These are phyloP conservation scores for Fraxinus anomala DNA, from an alignment of 257 asterid genomes.

Conservation along the genomic window DNA sequence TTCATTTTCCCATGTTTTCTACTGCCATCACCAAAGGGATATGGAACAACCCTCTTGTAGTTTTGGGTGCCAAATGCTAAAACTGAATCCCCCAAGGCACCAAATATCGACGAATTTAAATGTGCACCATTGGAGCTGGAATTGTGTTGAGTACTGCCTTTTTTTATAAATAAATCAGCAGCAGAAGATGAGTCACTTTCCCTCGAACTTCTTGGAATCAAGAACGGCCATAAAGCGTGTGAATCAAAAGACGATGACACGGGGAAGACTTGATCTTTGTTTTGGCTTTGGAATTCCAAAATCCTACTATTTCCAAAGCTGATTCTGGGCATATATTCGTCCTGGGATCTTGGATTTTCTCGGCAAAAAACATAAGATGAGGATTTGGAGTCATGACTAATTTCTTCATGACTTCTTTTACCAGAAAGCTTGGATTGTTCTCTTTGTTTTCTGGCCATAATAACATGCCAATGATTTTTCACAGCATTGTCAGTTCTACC, in stretches of 20 bases:
- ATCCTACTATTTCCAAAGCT: slow-evolving; percentile 45
- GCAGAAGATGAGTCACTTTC: slow-evolving; percentile 19
- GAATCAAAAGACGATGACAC: slow-evolving; percentile 46
- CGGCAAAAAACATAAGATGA: slow-evolving; percentile 41
- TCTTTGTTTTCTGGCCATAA: slow-evolving; percentile 90
- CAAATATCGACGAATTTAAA: slow-evolving; percentile 40
- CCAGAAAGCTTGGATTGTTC: slow-evolving; percentile 62
- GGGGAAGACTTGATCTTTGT: slow-evolving; percentile 47
- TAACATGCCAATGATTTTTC: slow-evolving; percentile 92
- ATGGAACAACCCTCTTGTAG: slow-evolving; percentile 18
- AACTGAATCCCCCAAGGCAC: slow-evolving; percentile 27
- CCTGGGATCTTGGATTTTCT: slow-evolving; percentile 33
- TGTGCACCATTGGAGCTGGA: slow-evolving; percentile 17
- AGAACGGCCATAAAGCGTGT: slow-evolving; percentile 42
- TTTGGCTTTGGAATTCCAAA: slow-evolving; percentile 42
- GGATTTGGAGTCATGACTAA: slow-evolving; percentile 32
- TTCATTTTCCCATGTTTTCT: slow-evolving; percentile 20
- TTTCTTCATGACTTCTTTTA: slow-evolving; percentile 41
- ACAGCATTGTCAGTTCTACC: slow-evolving; percentile 97
- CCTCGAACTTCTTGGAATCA: slow-evolving; percentile 17
- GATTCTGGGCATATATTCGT: slow-evolving; percentile 46
- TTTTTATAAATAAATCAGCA: slow-evolving; percentile 36
- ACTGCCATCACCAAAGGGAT: slow-evolving; percentile 33
- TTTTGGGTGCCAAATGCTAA: slow-evolving; percentile 16
- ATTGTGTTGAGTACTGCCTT: slow-evolving; percentile 18